These are phyloP conservation scores for Rubus parviflorus DNA, from an alignment of 306 rosid species.

Conservation along the genomic window DNA sequence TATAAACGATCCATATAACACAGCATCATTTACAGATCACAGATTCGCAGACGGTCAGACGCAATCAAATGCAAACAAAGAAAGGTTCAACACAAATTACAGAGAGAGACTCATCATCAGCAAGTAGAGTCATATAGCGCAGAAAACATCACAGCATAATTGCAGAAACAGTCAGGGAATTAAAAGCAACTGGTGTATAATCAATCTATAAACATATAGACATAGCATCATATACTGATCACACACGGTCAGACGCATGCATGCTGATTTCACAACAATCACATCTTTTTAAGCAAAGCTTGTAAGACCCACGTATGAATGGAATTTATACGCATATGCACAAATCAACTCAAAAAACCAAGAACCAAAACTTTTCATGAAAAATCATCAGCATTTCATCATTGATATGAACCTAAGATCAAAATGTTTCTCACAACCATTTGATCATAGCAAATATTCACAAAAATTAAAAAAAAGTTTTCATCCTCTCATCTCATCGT, in stretches of 20 bases:
- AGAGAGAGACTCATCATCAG: too few relatives aligned
- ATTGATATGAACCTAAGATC: neutral
- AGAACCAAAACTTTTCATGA: neutral
- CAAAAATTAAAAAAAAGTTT: neutral
- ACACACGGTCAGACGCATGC: too few relatives aligned
- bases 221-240: neutral
- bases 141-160: too few relatives aligned
- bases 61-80: too few relatives aligned
- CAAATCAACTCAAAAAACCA: too few relatives aligned
- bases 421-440: neutral
- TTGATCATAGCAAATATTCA: neutral
- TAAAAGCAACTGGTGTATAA: too few relatives aligned
- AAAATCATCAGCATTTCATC: neutral
- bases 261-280: neutral
- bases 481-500: slow-evolving; percentile 38
- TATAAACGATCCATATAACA: neutral
- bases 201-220: neutral
- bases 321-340: neutral
- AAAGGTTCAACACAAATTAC: too few relatives aligned
- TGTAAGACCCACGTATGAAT: neutral
- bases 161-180: too few relatives aligned
- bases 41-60: neutral
- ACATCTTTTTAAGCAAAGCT: neutral
- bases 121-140: too few relatives aligned
- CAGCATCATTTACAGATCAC: neutral